A percentile compares a stretch with the other conserved stretches of the same genome.
Conservation (phyloP, 2,329 filamentous ascomycete genomes). For the Epichloe gansuensis region DNA sequence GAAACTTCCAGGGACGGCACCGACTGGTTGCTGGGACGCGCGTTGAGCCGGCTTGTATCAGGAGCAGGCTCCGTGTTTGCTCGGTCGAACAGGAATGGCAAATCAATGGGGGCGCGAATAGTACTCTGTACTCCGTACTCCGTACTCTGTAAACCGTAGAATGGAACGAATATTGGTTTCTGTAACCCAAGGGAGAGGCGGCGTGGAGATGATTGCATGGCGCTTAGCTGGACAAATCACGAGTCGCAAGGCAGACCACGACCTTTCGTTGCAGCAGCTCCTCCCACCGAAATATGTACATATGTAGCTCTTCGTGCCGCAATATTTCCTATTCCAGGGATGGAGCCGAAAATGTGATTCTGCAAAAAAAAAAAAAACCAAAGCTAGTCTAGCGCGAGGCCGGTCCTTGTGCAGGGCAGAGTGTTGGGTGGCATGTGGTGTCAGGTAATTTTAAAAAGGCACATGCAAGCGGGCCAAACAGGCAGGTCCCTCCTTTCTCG, state of each 20-base stretch:
- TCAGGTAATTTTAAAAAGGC: conserved; percentile 1
- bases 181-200: not conserved
- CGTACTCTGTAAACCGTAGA: no score
- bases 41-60: not conserved
- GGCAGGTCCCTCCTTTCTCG: not conserved
- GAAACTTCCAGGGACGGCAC: not conserved
- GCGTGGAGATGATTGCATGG: not conserved
- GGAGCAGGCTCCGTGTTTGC: not conserved
- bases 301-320: no score
- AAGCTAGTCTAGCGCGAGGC: not conserved
- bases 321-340: not conserved
- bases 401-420: not conserved
- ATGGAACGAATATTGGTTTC: not conserved
- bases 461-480: not conserved
- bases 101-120: no score
- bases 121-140: no score
- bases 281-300: no score
- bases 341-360: not conserved
- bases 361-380: not conserved
- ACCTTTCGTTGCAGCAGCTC: no score
- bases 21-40: not conserved
- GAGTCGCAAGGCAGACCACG: no score
- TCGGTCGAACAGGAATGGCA: no score
- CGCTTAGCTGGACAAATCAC: not conserved
- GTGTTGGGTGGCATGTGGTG: not conserved